Percentiles rank a stretch among this genome's conserved stretches.
phyloP scores from a whole-genome alignment of 345 rosid species.

The Salix arbutifolia region DNA sequence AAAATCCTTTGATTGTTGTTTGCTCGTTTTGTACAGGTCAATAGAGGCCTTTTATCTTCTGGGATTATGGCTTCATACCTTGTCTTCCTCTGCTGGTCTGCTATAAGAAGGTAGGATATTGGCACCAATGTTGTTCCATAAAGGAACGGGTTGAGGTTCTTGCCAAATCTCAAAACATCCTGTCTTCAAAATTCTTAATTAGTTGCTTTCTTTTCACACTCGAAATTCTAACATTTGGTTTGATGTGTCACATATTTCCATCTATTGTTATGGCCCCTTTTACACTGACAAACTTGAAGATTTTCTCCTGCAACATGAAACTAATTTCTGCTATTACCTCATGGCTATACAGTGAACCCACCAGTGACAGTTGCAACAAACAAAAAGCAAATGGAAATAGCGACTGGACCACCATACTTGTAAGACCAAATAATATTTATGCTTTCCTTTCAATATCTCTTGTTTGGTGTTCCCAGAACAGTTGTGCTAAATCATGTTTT shows the following conservation, averaged over 20 bases:
- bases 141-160: not conserved
- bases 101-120: slow-evolving; percentile 69
- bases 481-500: not conserved
- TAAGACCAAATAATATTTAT: slow-evolving; percentile 25
- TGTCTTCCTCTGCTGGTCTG: slow-evolving; percentile 93
- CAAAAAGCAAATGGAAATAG: slow-evolving; percentile 37
- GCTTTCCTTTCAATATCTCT: not conserved
- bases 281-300: too few relatives aligned
- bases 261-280: too few relatives aligned
- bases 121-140: not conserved
- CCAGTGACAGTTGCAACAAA: slow-evolving; percentile 44
- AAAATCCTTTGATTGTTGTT: not conserved
- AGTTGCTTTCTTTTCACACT: not conserved
- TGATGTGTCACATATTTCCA: too few relatives aligned
- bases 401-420: slow-evolving; percentile 72
- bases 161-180: not conserved
- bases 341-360: slow-evolving; percentile 64
- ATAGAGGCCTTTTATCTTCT: slow-evolving; percentile 67
- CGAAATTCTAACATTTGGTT: too few relatives aligned
- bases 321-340: slow-evolving; percentile 4
- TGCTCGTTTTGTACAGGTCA: slow-evolving; percentile 42
- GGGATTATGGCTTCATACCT: slow-evolving; percentile 88
- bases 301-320: too few relatives aligned
- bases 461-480: not conserved
- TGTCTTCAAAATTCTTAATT: not conserved